These are phyloP conservation scores for Talaromyces trachyspermus DNA, from an alignment of 495 filamentous ascomycete species.

Conservation along the genomic window DNA sequence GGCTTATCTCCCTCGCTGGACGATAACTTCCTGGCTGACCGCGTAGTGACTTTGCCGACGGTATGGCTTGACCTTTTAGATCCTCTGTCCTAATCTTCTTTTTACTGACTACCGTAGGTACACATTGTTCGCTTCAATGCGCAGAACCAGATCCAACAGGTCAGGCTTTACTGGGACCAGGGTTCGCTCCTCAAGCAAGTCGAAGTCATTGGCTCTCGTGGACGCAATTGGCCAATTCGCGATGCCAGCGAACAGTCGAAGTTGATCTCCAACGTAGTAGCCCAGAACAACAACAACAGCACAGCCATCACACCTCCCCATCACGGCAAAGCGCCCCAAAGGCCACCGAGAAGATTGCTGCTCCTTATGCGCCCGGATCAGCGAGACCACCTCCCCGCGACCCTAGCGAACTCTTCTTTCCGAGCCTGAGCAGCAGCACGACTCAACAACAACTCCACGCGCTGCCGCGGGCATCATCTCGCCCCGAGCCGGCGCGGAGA, in stretches of 20 bases:
- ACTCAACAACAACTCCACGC: constrained; percentile 34
- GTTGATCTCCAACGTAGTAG: constrained; percentile 50
- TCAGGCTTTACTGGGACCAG: constrained; percentile 93
- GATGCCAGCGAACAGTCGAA: constrained; percentile 79
- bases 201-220: constrained; percentile 83
- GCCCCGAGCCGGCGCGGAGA: constrained; percentile 59
- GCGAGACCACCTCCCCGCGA: constrained; percentile 57
- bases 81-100: not conserved
- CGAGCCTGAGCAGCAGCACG: constrained; percentile 29
- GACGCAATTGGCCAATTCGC: constrained; percentile 88
- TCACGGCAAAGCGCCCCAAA: constrained; percentile 10
- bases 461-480: constrained; percentile 40
- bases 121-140: constrained; percentile 84
- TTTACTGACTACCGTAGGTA: constrained; percentile 43
- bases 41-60: constrained; percentile 71
- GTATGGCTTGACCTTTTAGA: constrained; percentile 43
- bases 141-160: constrained; percentile 68
- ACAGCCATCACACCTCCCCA: not conserved
- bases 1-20: constrained; percentile 84
- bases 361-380: constrained; percentile 38
- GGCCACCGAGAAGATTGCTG: no score
- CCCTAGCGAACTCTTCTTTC: constrained; percentile 56
- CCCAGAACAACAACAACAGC: constrained; percentile 12
- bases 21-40: constrained; percentile 89
- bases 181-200: constrained; percentile 86